Evolutionary conservation across 305 asterid genomes (phyloP), one percentile per base, ranked within the genome.

Genomic region (Fraxinus sp.): DNA sequence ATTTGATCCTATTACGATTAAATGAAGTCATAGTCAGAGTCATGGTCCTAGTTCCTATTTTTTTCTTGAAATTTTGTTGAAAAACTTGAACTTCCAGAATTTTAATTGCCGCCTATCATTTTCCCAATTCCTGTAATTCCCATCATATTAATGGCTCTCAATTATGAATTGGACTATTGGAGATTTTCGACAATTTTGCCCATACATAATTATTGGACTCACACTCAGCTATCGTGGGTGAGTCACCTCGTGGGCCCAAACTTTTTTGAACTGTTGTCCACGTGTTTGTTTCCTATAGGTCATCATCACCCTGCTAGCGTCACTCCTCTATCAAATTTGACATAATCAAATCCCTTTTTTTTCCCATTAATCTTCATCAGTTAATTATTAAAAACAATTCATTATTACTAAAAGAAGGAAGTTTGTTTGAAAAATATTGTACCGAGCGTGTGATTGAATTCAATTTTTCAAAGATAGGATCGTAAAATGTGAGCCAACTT

Each of bases 141-240:
- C 37, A 59, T 43, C n/a, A 39, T 33, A 76, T 62, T 64, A 49
- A 26, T 73, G 52, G 52, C 5, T 84, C 57, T 80, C 81, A 77
- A 59, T 59, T 75, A 78, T 49, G 30, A 7, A 59, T 18, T 59
- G 70, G 28, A 59, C 70, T 59, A 7, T 20, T 84, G 66, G 76
- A 78, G 90, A 86, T 43, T 79, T 79, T 78, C 68, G 90, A 78
- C 81, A 85, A 39, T 86, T 79, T 82, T 10, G 85, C 80, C 82
- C 74, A 55, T 87, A 46, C 81, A 46, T 83, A 86, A 91, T 89
- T 82, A 88, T 90, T 86, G 84, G 71, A 75, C 22, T 32, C 20
- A 70, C 32, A 46, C 80, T 80, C 70, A 75, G 77, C 80, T 74
- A 71, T 85, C 86, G 55, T 39, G 72, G 80, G 86, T 81, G 88